Evolutionary conservation across 352 stramenopile genomes (phyloP).

Genomic region (Pythium insidiosum): DNA sequence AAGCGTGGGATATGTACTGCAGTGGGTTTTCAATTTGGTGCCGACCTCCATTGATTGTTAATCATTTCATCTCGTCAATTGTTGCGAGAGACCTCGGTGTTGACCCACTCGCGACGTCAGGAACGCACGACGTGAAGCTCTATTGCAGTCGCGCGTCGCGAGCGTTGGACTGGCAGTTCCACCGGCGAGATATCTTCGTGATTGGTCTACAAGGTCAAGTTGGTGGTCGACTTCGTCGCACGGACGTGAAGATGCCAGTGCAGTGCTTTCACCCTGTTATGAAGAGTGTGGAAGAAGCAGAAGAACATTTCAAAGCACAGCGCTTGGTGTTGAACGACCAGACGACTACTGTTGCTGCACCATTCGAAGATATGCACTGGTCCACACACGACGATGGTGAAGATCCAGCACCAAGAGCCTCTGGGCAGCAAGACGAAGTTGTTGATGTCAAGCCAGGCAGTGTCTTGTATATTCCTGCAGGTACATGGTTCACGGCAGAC

Average conservation of each 20-base stretch:
- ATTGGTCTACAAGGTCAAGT: constrained; percentile 28
- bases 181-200: constrained; percentile 25
- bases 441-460: constrained; percentile 35
- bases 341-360: too few species aligned
- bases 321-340: too few species aligned
- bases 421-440: constrained; percentile 5
- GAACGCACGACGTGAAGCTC: constrained; percentile 9
- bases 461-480: constrained; percentile 39
- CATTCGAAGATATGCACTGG: too few species aligned
- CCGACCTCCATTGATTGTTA: neutral
- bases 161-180: constrained; percentile 34
- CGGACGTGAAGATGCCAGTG: too few species aligned
- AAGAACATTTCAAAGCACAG: too few species aligned
- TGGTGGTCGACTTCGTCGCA: too few species aligned
- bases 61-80: constrained; percentile 1
- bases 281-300: too few species aligned
- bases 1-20: constrained; percentile 5
- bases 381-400: too few species aligned
- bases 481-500: constrained; percentile 35
- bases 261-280: too few species aligned
- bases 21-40: neutral
- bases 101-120: neutral
- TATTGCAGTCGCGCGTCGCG: constrained; percentile 3
- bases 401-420: too few species aligned
- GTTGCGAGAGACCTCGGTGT: constrained; percentile 4